These are phyloP conservation scores for Primulina huaijiensis DNA, from an alignment of 257 asterid species.

Conservation along the genomic window DNA sequence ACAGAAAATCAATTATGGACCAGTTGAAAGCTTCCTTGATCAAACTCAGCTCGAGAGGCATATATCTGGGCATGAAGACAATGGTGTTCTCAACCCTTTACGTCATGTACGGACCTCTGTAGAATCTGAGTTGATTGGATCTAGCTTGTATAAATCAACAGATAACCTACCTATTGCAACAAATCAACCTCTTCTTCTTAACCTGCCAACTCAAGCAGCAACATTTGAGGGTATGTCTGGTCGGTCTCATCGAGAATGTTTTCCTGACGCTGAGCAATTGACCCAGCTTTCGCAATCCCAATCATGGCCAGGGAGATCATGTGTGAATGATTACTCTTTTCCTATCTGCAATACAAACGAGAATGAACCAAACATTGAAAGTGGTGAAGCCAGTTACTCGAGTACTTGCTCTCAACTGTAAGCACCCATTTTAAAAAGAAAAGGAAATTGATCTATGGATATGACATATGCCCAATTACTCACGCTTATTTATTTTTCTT, in stretches of 20 bases:
- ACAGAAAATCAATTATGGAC: constrained; percentile 59
- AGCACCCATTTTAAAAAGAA: constrained; percentile 25
- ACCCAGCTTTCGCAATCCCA: constrained; percentile 40
- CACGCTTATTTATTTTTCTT: not conserved
- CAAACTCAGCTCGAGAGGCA: constrained; percentile 47
- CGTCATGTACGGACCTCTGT: constrained; percentile 44
- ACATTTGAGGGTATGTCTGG: constrained; percentile 43
- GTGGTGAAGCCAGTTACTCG: constrained; percentile 49
- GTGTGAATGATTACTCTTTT: constrained; percentile 41
- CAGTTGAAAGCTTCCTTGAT: constrained; percentile 52
- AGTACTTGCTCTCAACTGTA: constrained; percentile 73
- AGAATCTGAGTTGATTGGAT: constrained; percentile 47
- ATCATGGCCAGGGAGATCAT: constrained; percentile 45
- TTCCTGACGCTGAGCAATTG: constrained; percentile 48
- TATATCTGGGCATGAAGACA: constrained; percentile 53
- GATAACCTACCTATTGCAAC: constrained; percentile 40
- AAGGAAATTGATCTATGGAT: not conserved
- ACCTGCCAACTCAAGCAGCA: constrained; percentile 46
- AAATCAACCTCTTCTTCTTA: constrained; percentile 39
- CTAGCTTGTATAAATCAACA: constrained; percentile 37
- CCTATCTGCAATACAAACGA: constrained; percentile 37
- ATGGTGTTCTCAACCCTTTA: constrained; percentile 38
- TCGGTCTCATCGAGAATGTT: constrained; percentile 43
- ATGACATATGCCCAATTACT: not conserved
- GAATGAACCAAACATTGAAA: constrained; percentile 45